These are phyloP conservation scores for Cladorrhinum samala DNA, from an alignment of 495 filamentous ascomycete species.

Conservation along the genomic window DNA sequence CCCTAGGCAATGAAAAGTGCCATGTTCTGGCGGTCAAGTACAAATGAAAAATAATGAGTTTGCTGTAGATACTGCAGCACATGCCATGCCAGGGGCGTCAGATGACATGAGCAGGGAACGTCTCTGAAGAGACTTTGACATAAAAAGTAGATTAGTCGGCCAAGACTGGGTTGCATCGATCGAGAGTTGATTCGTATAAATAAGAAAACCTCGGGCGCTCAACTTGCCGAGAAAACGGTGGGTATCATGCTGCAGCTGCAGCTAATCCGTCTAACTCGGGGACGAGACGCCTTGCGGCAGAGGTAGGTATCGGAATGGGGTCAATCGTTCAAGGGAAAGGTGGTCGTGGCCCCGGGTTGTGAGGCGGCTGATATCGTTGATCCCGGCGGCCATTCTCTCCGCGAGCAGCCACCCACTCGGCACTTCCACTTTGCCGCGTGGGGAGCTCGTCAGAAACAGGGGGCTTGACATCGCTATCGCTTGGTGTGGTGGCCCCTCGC, in stretches of 20 bases:
- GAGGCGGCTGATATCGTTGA: conserved; percentile 33
- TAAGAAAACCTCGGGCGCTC: background rate
- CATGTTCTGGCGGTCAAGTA: too few relatives aligned
- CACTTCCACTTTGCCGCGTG: conserved; percentile 53
- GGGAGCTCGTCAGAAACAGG: conserved; percentile 45
- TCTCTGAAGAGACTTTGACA: background rate
- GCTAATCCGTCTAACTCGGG: conserved; percentile 2
- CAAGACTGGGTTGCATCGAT: background rate
- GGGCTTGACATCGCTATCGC: conserved; percentile 42
- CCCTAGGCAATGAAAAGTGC: too few relatives aligned
- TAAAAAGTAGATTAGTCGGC: background rate
- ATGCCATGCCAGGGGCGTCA: too few relatives aligned
- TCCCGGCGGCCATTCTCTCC: conserved; percentile 47
- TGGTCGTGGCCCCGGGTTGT: conserved; percentile 24
- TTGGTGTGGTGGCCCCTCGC: conserved; percentile 15
- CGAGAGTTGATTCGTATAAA: background rate
- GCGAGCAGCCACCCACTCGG: conserved; percentile 58
- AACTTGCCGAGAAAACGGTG: background rate
- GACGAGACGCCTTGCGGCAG: background rate
- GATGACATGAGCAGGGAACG: too few relatives aligned
- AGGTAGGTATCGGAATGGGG: background rate
- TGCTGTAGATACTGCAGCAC: too few relatives aligned
- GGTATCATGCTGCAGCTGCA: conserved; percentile 2
- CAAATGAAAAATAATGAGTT: too few relatives aligned
- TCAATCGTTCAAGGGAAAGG: conserved; percentile 19